Evolutionary conservation across 2,329 filamentous ascomycete genomes (phyloP).

Genomic region (Beauveria sp.): DNA sequence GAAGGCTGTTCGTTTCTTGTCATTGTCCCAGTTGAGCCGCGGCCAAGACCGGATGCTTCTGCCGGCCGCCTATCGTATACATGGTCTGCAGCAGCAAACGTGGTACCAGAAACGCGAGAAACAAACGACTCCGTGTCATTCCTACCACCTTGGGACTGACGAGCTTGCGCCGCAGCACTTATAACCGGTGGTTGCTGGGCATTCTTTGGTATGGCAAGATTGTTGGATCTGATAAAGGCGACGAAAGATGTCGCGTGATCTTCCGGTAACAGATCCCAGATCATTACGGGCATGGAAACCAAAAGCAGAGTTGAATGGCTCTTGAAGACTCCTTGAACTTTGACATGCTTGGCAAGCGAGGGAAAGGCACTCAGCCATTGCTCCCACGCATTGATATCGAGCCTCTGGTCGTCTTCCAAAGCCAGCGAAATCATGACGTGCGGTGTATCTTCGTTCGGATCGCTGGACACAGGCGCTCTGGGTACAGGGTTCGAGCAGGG

Average conservation of each 20-base stretch:
- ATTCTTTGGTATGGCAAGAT: slow-evolving; percentile 33
- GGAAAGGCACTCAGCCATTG: slow-evolving; percentile 50
- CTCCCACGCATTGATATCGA: slow-evolving; percentile 53
- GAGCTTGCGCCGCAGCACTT: slow-evolving; percentile 18
- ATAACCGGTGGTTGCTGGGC: slow-evolving; percentile 11
- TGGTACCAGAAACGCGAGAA: slow-evolving; percentile 27
- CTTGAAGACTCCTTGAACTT: slow-evolving; percentile 54
- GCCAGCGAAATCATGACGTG: slow-evolving; percentile 56
- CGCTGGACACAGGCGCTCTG: slow-evolving; percentile 17
- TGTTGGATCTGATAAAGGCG: slow-evolving; percentile 52
- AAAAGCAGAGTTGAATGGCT: slow-evolving; percentile 53
- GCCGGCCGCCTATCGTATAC: background rate
- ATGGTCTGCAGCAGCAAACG: slow-evolving; percentile 24
- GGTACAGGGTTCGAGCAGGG: slow-evolving; percentile 9
- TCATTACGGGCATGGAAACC: slow-evolving; percentile 49
- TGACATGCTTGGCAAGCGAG: slow-evolving; percentile 51
- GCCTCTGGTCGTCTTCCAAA: slow-evolving; percentile 47
- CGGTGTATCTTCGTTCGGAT: slow-evolving; percentile 48
- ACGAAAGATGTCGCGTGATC: slow-evolving; percentile 50
- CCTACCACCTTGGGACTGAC: slow-evolving; percentile 15
- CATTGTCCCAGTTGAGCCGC: slow-evolving; percentile 1
- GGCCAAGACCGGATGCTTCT: background rate
- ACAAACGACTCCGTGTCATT: slow-evolving; percentile 23
- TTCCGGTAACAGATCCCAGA: slow-evolving; percentile 54
- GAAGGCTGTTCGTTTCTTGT: background rate